Conservation (phyloP, 164 flowering plant genomes). For the Chloranthus sessilifolius region DNA sequence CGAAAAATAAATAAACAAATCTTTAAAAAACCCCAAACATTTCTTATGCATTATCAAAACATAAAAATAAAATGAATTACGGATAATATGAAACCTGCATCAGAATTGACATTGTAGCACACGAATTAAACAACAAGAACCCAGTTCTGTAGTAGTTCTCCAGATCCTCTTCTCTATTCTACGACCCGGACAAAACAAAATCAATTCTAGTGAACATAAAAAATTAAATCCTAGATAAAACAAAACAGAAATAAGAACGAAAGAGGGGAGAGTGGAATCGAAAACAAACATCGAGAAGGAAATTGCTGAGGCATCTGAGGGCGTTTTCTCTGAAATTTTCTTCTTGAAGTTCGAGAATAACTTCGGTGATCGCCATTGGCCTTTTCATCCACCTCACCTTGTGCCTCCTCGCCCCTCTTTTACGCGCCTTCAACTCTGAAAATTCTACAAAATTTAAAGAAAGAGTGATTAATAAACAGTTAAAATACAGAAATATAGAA, state of each 20-base stretch:
- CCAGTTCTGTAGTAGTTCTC: slow-evolving; percentile 29
- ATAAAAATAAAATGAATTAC: not conserved
- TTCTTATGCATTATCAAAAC: too few species aligned
- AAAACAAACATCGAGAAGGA: slow-evolving; percentile 28
- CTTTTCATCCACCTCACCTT: slow-evolving; percentile 21
- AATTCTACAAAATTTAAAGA: slow-evolving; percentile 13
- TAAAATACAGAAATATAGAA: not conserved
- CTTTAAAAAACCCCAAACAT: not conserved
- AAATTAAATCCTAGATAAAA: not conserved
- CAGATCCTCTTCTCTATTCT: slow-evolving; percentile 26
- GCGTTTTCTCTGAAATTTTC: slow-evolving; percentile 28
- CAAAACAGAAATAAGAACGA: not conserved
- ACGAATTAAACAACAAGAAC: slow-evolving; percentile 27
- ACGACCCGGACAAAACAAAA: not conserved
- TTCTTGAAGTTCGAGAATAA: slow-evolving; percentile 30
- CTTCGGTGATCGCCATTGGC: slow-evolving; percentile 32
- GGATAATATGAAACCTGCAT: slow-evolving; percentile 24
- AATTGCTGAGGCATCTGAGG: slow-evolving; percentile 32
- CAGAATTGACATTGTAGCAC: slow-evolving; percentile 34
- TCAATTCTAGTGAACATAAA: not conserved
- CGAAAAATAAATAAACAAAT: slow-evolving; percentile 4
- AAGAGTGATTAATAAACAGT: not conserved
- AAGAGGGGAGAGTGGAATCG: not conserved
- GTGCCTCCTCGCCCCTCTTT: slow-evolving; percentile 21
- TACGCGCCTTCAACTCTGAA: slow-evolving; percentile 3